Percentiles rank a stretch among this genome's conserved stretches.
Conservation (phyloP, 305 asterid species). For the Solanum aculeatissimum region DNA sequence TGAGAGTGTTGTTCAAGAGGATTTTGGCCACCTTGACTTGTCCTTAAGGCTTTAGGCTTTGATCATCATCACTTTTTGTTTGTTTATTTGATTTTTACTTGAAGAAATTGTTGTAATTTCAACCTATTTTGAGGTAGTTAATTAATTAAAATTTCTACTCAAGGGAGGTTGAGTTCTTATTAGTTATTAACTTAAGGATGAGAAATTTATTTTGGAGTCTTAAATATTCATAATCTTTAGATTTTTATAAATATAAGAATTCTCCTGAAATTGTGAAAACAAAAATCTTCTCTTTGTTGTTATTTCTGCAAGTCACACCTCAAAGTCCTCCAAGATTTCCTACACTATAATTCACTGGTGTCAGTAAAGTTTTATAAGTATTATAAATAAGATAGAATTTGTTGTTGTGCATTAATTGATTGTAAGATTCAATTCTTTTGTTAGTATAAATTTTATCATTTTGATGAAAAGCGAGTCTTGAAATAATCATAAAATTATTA, state of each 20-base stretch:
- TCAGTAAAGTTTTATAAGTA: neutral
- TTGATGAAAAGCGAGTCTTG: neutral
- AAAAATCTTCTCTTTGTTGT: neutral
- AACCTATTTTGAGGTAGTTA: neutral
- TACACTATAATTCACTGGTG: neutral
- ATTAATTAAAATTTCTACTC: neutral
- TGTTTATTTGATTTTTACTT: neutral
- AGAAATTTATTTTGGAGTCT: neutral
- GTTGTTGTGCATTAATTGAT: neutral
- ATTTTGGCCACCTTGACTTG: slow-evolving; percentile 52
- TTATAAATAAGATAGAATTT: neutral
- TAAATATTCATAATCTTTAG: neutral
- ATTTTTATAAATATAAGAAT: neutral
- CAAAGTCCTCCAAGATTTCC: neutral
- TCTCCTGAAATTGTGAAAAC: neutral
- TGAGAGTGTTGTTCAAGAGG: slow-evolving; percentile 25
- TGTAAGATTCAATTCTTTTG: neutral
- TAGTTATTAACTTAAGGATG: neutral
- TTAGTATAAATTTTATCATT: neutral
- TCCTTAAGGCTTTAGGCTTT: slow-evolving; percentile 73
- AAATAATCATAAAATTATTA: neutral
- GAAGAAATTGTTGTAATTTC: neutral
- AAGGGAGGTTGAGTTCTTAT: neutral
- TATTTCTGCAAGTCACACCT: neutral
- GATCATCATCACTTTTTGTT: neutral